These are phyloP conservation scores for Phyllosticta citriasiana DNA, from an alignment of 2,329 filamentous ascomycete species.

Conservation along the genomic window DNA sequence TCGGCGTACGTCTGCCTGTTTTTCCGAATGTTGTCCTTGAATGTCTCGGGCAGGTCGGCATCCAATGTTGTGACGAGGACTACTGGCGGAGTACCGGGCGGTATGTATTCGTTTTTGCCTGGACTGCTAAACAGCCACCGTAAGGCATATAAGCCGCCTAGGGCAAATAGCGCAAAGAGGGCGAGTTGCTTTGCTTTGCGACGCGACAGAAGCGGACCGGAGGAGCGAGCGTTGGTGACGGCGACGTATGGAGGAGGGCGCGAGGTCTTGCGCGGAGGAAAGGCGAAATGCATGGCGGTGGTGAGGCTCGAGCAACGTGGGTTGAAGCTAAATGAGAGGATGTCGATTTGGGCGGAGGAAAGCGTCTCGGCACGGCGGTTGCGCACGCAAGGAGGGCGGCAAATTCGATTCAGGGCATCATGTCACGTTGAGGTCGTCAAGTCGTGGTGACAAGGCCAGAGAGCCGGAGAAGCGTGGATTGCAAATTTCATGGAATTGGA, in stretches of 20 bases:
- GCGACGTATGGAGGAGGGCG: conserved; percentile 60
- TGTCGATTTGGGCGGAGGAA: not conserved
- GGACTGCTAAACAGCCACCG: conserved; percentile 20
- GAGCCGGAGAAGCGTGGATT: not conserved
- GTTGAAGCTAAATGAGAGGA: not conserved
- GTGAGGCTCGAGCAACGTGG: not conserved
- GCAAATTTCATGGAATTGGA: not conserved
- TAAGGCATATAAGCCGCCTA: conserved; percentile 54
- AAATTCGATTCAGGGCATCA: conserved; percentile 1
- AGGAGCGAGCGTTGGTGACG: conserved; percentile 36
- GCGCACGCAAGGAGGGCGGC: conserved; percentile 8
- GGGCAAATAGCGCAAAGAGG: conserved; percentile 43
- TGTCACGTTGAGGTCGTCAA: not conserved
- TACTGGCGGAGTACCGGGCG: conserved; percentile 31
- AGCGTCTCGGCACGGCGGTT: not conserved
- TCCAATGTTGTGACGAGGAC: conserved; percentile 85
- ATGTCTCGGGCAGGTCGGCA: conserved; percentile 52
- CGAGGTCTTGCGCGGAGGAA: conserved; percentile 76
- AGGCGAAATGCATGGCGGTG: conserved; percentile 71
- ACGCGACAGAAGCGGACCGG: conserved; percentile 45
- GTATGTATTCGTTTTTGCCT: not conserved
- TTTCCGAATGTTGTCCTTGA: conserved; percentile 63
- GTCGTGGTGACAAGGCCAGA: not conserved
- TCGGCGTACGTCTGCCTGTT: conserved; percentile 80
- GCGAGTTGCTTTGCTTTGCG: conserved; percentile 51